A percentile compares a stretch with the other conserved stretches of the same genome.
These are phyloP conservation scores for Fusarium xylarioides DNA, from an alignment of 2,329 filamentous ascomycete genomes.

Conservation along the genomic window DNA sequence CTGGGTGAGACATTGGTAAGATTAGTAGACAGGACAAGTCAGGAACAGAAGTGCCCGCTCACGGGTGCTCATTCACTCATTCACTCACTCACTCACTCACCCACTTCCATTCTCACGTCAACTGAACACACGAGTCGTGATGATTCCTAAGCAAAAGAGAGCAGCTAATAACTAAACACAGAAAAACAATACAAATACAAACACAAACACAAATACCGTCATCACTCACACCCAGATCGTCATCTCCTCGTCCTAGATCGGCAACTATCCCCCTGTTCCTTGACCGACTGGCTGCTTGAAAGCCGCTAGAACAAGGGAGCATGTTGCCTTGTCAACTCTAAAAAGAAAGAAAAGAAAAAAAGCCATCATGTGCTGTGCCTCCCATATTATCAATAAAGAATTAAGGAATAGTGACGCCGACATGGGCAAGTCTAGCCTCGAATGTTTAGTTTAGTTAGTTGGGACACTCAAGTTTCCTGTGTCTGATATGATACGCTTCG, in stretches of 20 bases:
- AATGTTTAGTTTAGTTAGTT: not conserved
- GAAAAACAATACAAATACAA: not conserved
- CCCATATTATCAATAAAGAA: not conserved
- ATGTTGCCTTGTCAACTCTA: slow-evolving; percentile 28
- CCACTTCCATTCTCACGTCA: not conserved
- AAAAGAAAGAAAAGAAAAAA: not conserved
- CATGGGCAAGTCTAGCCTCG: slow-evolving; percentile 2
- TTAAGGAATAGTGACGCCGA: slow-evolving; percentile 1
- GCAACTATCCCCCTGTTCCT: slow-evolving; percentile 10
- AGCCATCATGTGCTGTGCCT: not conserved
- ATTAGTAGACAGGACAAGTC: not conserved
- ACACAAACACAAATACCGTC: slow-evolving; percentile 15
- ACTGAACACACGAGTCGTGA: not conserved
- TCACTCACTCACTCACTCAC: no score
- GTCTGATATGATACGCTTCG: not conserved
- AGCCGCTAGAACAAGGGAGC: slow-evolving; percentile 15
- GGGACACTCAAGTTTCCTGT: not conserved
- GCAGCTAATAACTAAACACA: not conserved
- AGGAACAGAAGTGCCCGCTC: slow-evolving; percentile 26
- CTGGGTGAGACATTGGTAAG: not conserved
- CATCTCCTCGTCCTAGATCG: slow-evolving; percentile 24
- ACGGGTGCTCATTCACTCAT: no score
- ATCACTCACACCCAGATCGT: slow-evolving; percentile 19
- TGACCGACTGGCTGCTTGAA: not conserved
- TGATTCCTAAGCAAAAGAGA: not conserved